These are phyloP conservation scores for Hypoxylon perforatum DNA, from an alignment of 495 filamentous ascomycete species.

Conservation along the genomic window DNA sequence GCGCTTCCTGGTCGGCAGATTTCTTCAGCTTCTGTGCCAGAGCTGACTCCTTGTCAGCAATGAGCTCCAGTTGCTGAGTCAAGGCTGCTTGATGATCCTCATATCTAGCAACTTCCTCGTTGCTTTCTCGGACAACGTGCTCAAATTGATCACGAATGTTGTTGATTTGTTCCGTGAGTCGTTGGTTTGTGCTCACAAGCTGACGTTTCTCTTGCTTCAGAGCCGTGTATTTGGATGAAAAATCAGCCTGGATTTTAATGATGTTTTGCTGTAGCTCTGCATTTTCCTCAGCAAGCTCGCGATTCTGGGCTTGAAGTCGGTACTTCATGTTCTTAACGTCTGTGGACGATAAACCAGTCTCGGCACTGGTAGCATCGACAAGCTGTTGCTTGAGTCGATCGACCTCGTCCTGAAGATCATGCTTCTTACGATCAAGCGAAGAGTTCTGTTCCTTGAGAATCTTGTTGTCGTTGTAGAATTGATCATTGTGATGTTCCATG, in stretches of 20 bases:
- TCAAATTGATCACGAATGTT: conserved; percentile 50
- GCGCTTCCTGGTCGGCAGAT: conserved; percentile 40
- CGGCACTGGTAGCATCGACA: conserved; percentile 40
- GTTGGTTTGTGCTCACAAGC: conserved; percentile 21
- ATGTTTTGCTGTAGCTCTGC: conserved; percentile 33
- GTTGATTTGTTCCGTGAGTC: conserved; percentile 51
- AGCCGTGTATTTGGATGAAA: conserved; percentile 12
- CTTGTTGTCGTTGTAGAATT: conserved; percentile 59
- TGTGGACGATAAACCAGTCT: conserved; percentile 33
- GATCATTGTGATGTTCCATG: conserved; percentile 59
- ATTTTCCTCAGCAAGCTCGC: conserved; percentile 31
- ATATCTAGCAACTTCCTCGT: conserved; percentile 18
- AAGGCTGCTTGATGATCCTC: conserved; percentile 27
- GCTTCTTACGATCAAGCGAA: conserved; percentile 39
- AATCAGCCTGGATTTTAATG: conserved; percentile 23
- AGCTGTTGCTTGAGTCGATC: conserved; percentile 47
- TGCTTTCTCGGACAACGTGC: conserved; percentile 33
- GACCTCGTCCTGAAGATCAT: conserved; percentile 51
- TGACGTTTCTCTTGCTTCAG: conserved; percentile 31
- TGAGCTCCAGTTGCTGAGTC: conserved; percentile 31
- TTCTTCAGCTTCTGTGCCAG: conserved; percentile 49
- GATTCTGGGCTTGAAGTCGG: conserved; percentile 29
- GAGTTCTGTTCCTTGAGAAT: conserved; percentile 54
- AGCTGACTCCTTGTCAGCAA: conserved; percentile 48
- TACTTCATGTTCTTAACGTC: conserved; percentile 34